phyloP scores from a whole-genome alignment of 768 basidiomycete species.

The Dentipellis fragilis region DNA sequence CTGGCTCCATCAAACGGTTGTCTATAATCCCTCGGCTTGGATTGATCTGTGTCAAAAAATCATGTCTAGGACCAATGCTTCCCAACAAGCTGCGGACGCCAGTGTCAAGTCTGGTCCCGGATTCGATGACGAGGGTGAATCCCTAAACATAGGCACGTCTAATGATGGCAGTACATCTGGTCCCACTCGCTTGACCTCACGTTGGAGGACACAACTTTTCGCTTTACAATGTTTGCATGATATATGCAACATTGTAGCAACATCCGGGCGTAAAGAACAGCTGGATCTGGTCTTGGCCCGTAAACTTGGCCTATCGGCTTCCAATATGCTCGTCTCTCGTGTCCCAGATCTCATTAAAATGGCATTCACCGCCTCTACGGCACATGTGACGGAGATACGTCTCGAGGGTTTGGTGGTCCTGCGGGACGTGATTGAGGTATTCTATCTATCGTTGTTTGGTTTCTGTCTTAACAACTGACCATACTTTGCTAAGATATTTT shows the following conservation, averaged over 20 bases:
- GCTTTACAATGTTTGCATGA: conserved; percentile 87
- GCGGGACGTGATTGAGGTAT: conserved; percentile 84
- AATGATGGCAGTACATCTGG: conserved; percentile 29
- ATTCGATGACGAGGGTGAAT: conserved; percentile 91
- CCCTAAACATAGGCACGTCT: conserved; percentile 56
- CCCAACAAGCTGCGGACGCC: conserved; percentile 62
- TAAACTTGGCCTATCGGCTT: conserved; percentile 41
- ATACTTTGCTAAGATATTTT: conserved; percentile 58
- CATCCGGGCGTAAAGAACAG: conserved; percentile 73
- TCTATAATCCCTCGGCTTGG: conserved; percentile 93
- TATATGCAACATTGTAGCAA: conserved; percentile 69
- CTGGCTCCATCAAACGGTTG: conserved; percentile 92
- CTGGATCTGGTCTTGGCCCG: conserved; percentile 68
- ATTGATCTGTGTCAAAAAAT: conserved; percentile 96
- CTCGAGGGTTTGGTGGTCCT: conserved; percentile 85
- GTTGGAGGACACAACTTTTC: conserved; percentile 96
- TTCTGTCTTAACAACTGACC: neutral
- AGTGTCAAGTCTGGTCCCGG: conserved; percentile 38
- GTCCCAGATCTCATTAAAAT: conserved; percentile 93
- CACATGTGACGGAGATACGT: conserved; percentile 92
- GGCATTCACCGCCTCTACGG: conserved; percentile 96
- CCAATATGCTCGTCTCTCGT: conserved; percentile 69
- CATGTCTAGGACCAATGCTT: conserved; percentile 88
- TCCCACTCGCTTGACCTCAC: conserved; percentile 47
- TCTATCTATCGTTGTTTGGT: conserved; percentile 3